A percentile compares a stretch with the other conserved stretches of the same genome.
Evolutionary conservation across 345 rosid genomes (phyloP).

Genomic region (Aquilaria malaccensis): DNA sequence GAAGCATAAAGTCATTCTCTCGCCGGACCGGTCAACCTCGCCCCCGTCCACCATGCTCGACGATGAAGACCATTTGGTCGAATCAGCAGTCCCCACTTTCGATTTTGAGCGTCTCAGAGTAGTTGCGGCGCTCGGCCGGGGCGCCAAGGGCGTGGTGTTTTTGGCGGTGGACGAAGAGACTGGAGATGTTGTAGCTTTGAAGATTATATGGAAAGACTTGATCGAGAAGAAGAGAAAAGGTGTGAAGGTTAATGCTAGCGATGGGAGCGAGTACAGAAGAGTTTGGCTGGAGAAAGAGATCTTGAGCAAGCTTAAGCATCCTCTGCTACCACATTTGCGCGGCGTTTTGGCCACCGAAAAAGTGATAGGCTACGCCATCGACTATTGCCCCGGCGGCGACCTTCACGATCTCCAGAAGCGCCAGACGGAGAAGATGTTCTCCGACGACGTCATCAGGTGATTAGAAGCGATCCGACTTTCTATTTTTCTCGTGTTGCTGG

Average conservation of each 20-base stretch:
- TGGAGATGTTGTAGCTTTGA: constrained; percentile 53
- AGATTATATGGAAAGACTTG: constrained; percentile 56
- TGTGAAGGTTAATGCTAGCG: not conserved
- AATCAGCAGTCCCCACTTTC: constrained; percentile 20
- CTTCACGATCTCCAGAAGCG: constrained; percentile 44
- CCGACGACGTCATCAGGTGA: constrained; percentile 64
- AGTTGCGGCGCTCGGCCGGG: constrained; percentile 66
- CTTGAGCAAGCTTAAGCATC: constrained; percentile 52
- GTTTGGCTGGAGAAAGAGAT: constrained; percentile 62
- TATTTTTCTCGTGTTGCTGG: not conserved
- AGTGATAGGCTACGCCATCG: constrained; percentile 78
- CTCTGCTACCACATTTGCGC: constrained; percentile 65
- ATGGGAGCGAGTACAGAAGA: constrained; percentile 37
- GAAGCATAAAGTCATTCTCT: not conserved
- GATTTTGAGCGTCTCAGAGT: constrained; percentile 36
- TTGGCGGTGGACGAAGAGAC: constrained; percentile 29
- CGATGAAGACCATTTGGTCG: constrained; percentile 10
- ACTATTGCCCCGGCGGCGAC: constrained; percentile 80
- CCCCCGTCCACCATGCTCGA: constrained; percentile 10
- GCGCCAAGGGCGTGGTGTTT: constrained; percentile 92
- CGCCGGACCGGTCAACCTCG: not conserved
- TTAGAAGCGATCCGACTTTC: not conserved
- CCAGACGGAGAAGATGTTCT: constrained; percentile 79
- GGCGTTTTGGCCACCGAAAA: constrained; percentile 61
- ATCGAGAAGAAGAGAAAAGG: constrained; percentile 47